Evolutionary conservation across 1,284 basidiomycete species (phyloP), one percentile per base, ranked within the genome.

Genomic region (Phellopilus nigrolimitatus): DNA sequence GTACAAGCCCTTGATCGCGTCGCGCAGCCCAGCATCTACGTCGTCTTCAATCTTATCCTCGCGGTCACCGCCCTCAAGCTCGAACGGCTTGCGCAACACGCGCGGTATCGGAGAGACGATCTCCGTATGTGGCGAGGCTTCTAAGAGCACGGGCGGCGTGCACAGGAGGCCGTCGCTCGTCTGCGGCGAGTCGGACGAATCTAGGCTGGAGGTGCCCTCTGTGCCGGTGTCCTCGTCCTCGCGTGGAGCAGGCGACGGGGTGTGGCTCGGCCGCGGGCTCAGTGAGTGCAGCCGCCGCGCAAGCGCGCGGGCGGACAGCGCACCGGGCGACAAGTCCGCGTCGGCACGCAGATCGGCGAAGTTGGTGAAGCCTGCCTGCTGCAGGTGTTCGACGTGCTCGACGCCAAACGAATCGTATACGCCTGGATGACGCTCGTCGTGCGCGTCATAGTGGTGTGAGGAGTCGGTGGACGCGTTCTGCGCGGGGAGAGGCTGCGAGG

Each of bases 1-100:
- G 61, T 75, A 82, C 25, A 81, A 57, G 6, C 75, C 74, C 36
- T 69, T 68, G 40, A 82, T 70, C 27, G 73, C 69, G 25, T 70
- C 68, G 45, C 57, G 66, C 52, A 69, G 57, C 8, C 64, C 57
- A 12, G 56, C 59, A 19, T 61, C 62, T n/a, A 46, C 55, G 9
- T 49, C 49, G 24, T 22, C 55, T 9, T 31, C 42, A 21, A 36
- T 19, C 17, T 56, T 53, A 24, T 15, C 41, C 6, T 9, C 37
- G 8, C 45, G 27, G 10, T 21, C 34, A 4, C 21, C 24, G 13
- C 15, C 44, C 7, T 37, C 36, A 6, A 42, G 33, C 7, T n/a
- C 41, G 7, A 22, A 15, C 28, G n/a, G 39, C 15, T 21, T 10
- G 4, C 10, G 25, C 17, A 27, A 5, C 4, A 24, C 39, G 21